Conservation (phyloP, 2,329 filamentous ascomycete genomes). For the Nothomitra cinnamomea region DNA sequence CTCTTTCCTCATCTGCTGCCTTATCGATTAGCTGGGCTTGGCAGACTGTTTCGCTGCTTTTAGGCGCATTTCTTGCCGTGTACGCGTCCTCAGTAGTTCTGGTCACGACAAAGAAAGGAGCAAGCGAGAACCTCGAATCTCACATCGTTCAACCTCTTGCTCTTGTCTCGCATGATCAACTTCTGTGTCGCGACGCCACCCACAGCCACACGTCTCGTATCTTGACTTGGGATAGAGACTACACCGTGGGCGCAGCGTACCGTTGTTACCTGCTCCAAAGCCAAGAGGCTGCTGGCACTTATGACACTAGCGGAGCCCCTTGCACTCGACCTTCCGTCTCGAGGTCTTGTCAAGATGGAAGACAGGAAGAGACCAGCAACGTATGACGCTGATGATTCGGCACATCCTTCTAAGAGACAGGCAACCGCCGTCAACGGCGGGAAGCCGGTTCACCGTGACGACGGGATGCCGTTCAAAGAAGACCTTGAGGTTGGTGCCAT, state of each 20-base stretch:
- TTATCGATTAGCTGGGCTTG: background rate
- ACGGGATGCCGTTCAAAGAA: conserved; percentile 53
- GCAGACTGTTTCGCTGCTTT: background rate
- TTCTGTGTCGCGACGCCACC: background rate
- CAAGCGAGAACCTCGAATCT: conserved; percentile 2
- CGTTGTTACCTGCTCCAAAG: conserved; percentile 16
- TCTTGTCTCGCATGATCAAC: background rate
- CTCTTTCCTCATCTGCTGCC: background rate
- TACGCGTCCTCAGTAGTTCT: background rate
- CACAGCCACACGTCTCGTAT: background rate
- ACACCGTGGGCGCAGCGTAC: background rate
- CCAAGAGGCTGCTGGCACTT: conserved; percentile 41
- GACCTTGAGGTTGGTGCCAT: conserved; percentile 52
- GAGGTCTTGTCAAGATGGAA: conserved; percentile 87
- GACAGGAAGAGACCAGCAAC: conserved; percentile 93
- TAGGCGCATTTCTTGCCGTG: background rate
- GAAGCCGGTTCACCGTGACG: conserved; percentile 43
- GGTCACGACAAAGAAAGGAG: conserved; percentile 3
- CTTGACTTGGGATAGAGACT: background rate
- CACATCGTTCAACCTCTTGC: background rate
- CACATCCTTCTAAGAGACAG: conserved; percentile 82
- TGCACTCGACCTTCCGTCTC: conserved; percentile 58
- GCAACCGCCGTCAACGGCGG: conserved; percentile 60
- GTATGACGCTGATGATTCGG: conserved; percentile 62
- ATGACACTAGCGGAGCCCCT: conserved; percentile 73